Conservation (phyloP, 768 basidiomycete species). For the Pulveroboletus sp. region DNA sequence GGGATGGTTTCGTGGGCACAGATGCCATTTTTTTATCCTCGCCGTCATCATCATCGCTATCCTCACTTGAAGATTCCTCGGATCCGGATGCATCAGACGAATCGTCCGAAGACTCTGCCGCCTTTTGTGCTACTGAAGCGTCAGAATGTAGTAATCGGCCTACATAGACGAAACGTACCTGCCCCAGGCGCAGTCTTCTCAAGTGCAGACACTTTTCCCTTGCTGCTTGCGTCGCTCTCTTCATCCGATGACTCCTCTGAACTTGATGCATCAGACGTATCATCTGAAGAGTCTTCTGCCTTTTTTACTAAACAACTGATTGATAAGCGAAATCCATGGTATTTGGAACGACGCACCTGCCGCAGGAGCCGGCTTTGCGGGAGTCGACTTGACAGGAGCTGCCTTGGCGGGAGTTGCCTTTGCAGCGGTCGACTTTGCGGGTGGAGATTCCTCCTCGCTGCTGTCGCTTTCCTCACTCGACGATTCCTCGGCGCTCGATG, state of each 20-base stretch:
- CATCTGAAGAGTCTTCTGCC: not conserved
- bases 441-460: not conserved
- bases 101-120: not conserved
- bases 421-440: too few species aligned
- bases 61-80: conserved; percentile 2
- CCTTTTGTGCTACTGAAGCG: not conserved
- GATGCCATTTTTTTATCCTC: not conserved
- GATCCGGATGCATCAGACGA: not conserved
- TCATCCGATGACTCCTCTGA: conserved; percentile 15
- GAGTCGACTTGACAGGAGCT: too few species aligned
- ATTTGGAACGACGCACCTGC: not conserved
- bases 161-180: conserved; percentile 9
- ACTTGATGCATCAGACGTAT: conserved; percentile 6
- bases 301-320: conserved; percentile 2
- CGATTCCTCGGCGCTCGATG: conserved; percentile 15
- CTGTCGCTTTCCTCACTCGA: conserved; percentile 9
- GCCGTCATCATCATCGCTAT: not conserved
- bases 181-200: conserved; percentile 42
- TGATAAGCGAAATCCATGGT: not conserved
- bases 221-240: not conserved
- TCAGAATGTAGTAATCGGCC: not conserved
- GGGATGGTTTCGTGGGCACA: conserved; percentile 39
- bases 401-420: too few species aligned
- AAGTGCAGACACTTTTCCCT: conserved; percentile 24
- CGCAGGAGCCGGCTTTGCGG: not conserved